Evolutionary conservation across 2,329 filamentous ascomycete species (phyloP), one percentile per base, ranked within the genome.

Genomic region (Sclerotinia minor): DNA sequence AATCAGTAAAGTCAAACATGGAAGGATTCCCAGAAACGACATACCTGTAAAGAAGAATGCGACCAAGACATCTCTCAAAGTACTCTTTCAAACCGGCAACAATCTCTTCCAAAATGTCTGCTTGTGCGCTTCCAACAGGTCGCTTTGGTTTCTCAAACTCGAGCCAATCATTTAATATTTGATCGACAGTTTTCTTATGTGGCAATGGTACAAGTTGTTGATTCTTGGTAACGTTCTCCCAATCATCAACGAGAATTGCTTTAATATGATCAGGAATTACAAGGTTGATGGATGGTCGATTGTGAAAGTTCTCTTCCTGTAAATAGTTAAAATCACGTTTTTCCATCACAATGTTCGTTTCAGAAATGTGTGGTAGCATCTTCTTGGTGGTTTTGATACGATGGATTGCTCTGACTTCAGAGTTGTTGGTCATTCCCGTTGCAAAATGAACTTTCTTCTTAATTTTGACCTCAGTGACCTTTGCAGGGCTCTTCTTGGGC

Each of bases 221-320:
- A 77, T 96, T 95, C 81, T 97, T 98, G 67, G 95, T 99, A 70
- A 99, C 89, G 75, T 97, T 96, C 79, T 99, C 95, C 95, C 95
- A 99, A 78, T 99, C 95, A 77, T 99, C 95, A 29, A 99, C 95
- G 3, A 99, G 87, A 71, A 96, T 85, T 21, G 91, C 92, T 81
- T 98, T 97, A 72, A 99, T 84, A 72, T 91, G 87, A 76, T 98
- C 95, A 0, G 95, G 93, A 71, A 98, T 88, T 61, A 89, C 85
- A 53, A 99, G 85, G 74, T 92, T 92, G 75, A 99, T 90, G 24
- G 92, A 92, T 26, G 94, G 94, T 68, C 93, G 89, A 71, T 85
- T 84, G 76, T 93, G 87, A 77, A 97, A 99, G 5, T 85, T 83
- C 70, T 98, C 95, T 81, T 98, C 95, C 94, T 98, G 79, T 38